Evolutionary conservation across 768 basidiomycete genomes (phyloP).

Genomic region (Omphalotus guepiniiformis): DNA sequence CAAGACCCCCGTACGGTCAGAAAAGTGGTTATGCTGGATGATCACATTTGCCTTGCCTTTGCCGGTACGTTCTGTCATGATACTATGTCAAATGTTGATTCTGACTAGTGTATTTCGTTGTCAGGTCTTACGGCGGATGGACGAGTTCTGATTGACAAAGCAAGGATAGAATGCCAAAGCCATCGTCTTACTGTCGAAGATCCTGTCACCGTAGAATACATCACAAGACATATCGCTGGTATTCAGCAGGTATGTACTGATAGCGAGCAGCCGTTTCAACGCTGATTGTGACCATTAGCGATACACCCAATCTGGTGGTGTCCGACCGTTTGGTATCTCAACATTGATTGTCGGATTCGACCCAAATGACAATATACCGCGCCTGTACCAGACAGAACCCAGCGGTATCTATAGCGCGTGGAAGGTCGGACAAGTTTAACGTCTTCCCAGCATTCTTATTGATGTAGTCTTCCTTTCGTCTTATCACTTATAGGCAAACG

Average conservation of each 20-base stretch:
- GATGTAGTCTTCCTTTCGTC: background rate
- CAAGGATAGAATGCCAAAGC: conserved; percentile 95
- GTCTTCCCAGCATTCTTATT: background rate
- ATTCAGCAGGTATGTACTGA: conserved; percentile 80
- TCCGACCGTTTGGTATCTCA: conserved; percentile 96
- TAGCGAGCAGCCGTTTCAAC: background rate
- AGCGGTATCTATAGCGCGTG: conserved; percentile 97
- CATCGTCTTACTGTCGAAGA: conserved; percentile 97
- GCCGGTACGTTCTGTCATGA: conserved; percentile 59
- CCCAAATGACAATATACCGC: conserved; percentile 82
- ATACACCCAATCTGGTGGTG: conserved; percentile 99
- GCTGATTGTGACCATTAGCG: conserved; percentile 40
- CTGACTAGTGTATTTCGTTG: background rate
- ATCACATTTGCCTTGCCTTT: conserved; percentile 96
- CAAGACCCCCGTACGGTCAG: conserved; percentile 97
- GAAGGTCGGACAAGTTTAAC: conserved; percentile 61
- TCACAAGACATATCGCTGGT: conserved; percentile 96
- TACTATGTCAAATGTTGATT: background rate
- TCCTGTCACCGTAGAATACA: conserved; percentile 97
- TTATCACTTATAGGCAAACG: conserved; percentile 67
- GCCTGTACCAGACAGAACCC: conserved; percentile 95
- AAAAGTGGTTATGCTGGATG: conserved; percentile 98
- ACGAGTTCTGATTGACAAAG: conserved; percentile 96
- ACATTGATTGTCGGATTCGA: conserved; percentile 97
- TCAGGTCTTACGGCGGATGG: conserved; percentile 96